phyloP scores from a whole-genome alignment of 768 basidiomycete genomes.

The Suillus brevipes region DNA sequence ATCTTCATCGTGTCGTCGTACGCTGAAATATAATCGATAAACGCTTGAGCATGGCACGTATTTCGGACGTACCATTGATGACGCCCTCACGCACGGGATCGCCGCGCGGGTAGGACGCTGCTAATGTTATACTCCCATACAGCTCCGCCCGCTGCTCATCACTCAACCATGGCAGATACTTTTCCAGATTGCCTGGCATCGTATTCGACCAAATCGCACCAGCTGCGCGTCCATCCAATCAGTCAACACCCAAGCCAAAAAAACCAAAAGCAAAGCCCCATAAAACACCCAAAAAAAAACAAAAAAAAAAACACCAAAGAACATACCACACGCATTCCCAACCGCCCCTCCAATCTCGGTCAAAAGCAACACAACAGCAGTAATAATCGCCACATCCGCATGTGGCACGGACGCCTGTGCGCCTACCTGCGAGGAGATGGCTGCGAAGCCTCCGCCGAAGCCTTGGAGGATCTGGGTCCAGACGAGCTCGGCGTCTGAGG shows the following conservation, averaged over 20 bases:
- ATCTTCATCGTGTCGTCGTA: constrained; percentile 58
- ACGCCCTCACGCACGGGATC: constrained; percentile 65
- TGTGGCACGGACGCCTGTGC: constrained; percentile 69
- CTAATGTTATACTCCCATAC: constrained; percentile 58
- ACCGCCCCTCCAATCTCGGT: constrained; percentile 70
- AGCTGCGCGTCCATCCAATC: constrained; percentile 35
- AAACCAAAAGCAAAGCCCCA: not conserved
- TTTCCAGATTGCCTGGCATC: constrained; percentile 63
- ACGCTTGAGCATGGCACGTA: not conserved
- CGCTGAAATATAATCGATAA: constrained; percentile 28
- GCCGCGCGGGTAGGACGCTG: constrained; percentile 46
- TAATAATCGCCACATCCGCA: constrained; percentile 64
- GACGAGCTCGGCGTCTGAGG: constrained; percentile 55
- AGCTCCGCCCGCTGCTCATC: constrained; percentile 44
- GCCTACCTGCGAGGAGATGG: constrained; percentile 54
- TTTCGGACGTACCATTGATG: constrained; percentile 44
- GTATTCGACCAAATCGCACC: constrained; percentile 63
- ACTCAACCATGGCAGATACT: constrained; percentile 52
- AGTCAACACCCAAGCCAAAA: no score
- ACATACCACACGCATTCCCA: constrained; percentile 59
- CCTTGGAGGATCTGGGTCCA: constrained; percentile 73
- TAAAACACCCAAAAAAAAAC: no score
- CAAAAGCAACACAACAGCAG: constrained; percentile 63
- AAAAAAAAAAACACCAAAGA: no score
- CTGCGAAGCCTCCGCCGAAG: constrained; percentile 70